Base-by-base conservation (phyloP, 164 flowering plant genomes). In the Tinospora cordifolia region DNA sequence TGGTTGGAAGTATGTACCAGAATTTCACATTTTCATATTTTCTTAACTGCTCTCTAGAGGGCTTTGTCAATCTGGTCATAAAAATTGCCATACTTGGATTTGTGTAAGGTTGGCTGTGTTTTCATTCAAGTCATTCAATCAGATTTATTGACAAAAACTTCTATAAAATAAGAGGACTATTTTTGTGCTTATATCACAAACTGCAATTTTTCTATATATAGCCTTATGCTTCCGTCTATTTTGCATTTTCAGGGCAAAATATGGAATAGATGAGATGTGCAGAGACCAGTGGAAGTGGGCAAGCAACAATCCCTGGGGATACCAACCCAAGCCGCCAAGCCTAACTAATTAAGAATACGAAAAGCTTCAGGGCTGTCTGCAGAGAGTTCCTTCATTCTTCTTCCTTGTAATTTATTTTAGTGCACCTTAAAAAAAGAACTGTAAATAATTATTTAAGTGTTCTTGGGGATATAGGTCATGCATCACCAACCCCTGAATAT, bases 231-330 rank as follows among this genome's bases (percentile, higher is more conserved):
- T 12, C n/a, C 47, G 7, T 17, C 24, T 67, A 34, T 36, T 38
- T 44, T 15, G 38, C 19, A 3, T 72, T 79, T 76, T 40, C 88
- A 88, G 93, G 85, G 88, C 96, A 63, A 88, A 80, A 51, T 85
- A 84, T 66, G 91, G 92, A 0, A 67, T 90, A 7, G 85, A 78
- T 15, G 92, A 88, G 74, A 88, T 90, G 89, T 90, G 92, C 82
- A 84, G 88, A 72, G 93, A 90, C 75, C 91, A 88, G 44, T 90
- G 93, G 96, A 90, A 84, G 3, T 90, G 93, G 91, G 91, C 85
- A 70, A 83, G 82, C 72, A 83, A 72, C 24, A 87, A 89, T 69
- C 91, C 90, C 40, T 82, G 81, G 83, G 94, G 91, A 0, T 87
- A 89, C 72, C 81, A 75, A 65, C n/a, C n/a, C n/a, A n/a, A n/a